These are phyloP conservation scores for Alternaria incomplexa DNA, from an alignment of 2,329 filamentous ascomycete genomes.

Conservation along the genomic window DNA sequence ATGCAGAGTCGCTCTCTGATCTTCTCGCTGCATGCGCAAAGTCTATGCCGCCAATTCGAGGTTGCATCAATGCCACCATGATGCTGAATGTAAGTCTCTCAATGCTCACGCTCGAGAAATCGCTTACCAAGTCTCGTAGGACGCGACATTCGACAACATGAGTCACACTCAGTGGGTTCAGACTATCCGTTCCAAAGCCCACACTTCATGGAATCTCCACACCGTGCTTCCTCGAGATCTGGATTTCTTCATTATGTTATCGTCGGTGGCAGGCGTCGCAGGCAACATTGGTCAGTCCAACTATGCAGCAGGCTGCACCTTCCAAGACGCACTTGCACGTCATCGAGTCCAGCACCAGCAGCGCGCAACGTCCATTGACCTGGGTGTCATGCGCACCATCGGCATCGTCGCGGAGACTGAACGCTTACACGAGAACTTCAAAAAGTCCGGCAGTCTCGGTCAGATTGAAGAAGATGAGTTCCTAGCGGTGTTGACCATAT, in stretches of 20 bases:
- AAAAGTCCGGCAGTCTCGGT: neutral
- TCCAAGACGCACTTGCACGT: constrained; percentile 11
- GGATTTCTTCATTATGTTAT: neutral
- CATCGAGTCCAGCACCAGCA: neutral
- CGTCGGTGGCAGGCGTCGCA: neutral
- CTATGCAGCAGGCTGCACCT: constrained; percentile 5
- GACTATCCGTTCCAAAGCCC: neutral
- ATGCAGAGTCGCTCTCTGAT: neutral
- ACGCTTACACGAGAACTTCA: neutral
- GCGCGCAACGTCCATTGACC: neutral
- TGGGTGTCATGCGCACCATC: neutral
- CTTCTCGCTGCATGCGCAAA: neutral
- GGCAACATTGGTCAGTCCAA: constrained; percentile 2
- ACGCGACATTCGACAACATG: neutral
- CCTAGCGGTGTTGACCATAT: neutral
- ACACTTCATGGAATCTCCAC: neutral
- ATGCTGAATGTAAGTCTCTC: neutral
- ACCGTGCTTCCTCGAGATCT: constrained; percentile 5
- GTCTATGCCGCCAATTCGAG: neutral
- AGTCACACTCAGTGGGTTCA: neutral
- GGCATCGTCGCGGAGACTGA: neutral
- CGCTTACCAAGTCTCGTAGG: neutral
- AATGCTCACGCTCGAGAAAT: neutral
- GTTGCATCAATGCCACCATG: neutral
- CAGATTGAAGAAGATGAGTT: neutral